Evolutionary conservation across 2,329 filamentous ascomycete species (phyloP).

Genomic region (Thielaviopsis populi): DNA sequence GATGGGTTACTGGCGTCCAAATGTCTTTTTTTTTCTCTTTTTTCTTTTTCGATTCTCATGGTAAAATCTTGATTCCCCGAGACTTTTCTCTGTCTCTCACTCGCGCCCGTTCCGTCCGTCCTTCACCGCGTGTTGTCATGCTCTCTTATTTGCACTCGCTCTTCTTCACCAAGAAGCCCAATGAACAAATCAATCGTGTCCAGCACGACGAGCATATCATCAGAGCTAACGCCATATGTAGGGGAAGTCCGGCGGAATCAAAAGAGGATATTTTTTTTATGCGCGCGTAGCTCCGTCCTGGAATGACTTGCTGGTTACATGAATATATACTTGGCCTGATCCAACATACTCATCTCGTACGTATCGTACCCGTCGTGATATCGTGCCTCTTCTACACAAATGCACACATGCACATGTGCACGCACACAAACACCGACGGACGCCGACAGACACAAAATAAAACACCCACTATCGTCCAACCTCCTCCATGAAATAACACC

Average conservation of each 20-base stretch:
- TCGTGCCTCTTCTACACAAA: too few relatives aligned
- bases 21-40: slow-evolving; percentile 4
- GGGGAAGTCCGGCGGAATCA: too few relatives aligned
- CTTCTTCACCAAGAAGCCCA: not conserved
- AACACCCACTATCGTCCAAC: not conserved
- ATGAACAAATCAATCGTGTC: too few relatives aligned
- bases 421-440: too few relatives aligned
- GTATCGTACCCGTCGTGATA: not conserved
- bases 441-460: not conserved
- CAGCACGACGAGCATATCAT: too few relatives aligned
- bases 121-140: not conserved
- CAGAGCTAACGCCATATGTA: too few relatives aligned
- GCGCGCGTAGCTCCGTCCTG: too few relatives aligned
- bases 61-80: not conserved
- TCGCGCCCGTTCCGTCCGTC: not conserved
- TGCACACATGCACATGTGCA: too few relatives aligned
- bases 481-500: not conserved
- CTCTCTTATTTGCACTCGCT: not conserved
- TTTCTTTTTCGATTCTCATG: not conserved
- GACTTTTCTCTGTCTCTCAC: not conserved
- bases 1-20: slow-evolving; percentile 8
- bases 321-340: too few relatives aligned
- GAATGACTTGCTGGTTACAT: too few relatives aligned
- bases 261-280: too few relatives aligned
- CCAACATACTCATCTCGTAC: too few relatives aligned